Base-by-base conservation (phyloP, 1,284 basidiomycete genomes). In the Inonotus obliquus region DNA sequence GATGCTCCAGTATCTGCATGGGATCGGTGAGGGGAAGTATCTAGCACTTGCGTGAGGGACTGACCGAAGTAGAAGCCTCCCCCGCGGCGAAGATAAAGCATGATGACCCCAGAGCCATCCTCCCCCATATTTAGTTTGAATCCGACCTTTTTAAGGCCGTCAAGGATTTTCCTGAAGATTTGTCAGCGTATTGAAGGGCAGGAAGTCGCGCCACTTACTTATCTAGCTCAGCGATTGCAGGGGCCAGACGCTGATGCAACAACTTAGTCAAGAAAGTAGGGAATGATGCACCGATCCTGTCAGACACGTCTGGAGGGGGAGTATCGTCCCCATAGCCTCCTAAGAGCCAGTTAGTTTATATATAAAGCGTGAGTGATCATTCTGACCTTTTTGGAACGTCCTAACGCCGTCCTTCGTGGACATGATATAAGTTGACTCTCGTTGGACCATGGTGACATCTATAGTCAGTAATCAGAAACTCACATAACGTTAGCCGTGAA, bases 241-340 rank as follows among this genome's bases (percentile, higher is more conserved):
- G 47, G 14, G 61, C 54, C 9, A 54, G 19, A 19, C 72, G 59
- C 62, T 76, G 71, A 57, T 75, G 71, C 60, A 71, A 70, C 39
- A 74, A 65, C 59, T 73, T 73, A 62, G 65, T 71, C 47, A 81
- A 67, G 39, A 70, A 69, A 64, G 77, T 78, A 0, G 85, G 83
- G 67, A 79, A 75, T 2, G 80, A 81, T 44, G 81, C 80, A 49
- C 75, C 76, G 45, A 84, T 68, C 6, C 79, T 75, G 67, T 87
- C 85, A 0, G 78, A 79, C 39, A 80, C 69, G 41, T 85, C 81
- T n/a, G 75, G 73, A 2, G 79, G 73, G 2, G 77, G 76, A 0
- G 74, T 75, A 48, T 75, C 77, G 63, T 85, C 78, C 67, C 69
- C 68, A 69, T 79, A 82, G 1, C 78, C 67, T 13, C 73, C 76